Conservation (phyloP, 176 grass and related monocot genomes). For the Puccinellia tenuiflora region DNA sequence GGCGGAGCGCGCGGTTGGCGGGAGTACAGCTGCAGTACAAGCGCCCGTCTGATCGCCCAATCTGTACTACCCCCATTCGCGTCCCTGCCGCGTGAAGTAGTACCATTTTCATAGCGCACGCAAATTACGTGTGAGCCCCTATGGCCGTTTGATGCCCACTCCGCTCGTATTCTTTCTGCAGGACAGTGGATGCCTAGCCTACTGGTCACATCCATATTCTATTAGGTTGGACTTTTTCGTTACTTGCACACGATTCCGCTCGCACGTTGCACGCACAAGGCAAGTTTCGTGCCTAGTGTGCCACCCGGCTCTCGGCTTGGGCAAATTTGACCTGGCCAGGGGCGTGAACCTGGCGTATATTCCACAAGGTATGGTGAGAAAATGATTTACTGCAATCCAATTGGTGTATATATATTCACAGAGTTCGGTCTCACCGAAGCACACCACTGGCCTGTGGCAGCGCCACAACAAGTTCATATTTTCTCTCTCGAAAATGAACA, state of each 20-base stretch:
- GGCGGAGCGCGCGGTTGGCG: not conserved
- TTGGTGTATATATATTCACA: too few species aligned
- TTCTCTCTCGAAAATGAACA: too few species aligned
- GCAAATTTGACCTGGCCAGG: not conserved
- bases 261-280: not conserved
- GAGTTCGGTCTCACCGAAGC: too few species aligned
- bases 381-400: too few species aligned
- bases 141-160: too few species aligned
- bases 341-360: too few species aligned
- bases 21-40: conserved; percentile 33
- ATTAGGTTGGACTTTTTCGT: not conserved
- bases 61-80: not conserved
- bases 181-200: too few species aligned
- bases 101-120: not conserved
- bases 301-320: not conserved
- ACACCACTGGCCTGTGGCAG: too few species aligned
- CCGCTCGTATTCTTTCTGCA: too few species aligned
- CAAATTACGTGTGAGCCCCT: conserved; percentile 11
- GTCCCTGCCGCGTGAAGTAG: not conserved
- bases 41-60: not conserved
- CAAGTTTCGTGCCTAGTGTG: not conserved
- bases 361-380: too few species aligned
- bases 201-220: too few species aligned
- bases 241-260: not conserved
- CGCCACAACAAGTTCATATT: too few species aligned